Base-by-base conservation (phyloP, 1,139 yeast species). In the Suhomyces coccinellae region DNA sequence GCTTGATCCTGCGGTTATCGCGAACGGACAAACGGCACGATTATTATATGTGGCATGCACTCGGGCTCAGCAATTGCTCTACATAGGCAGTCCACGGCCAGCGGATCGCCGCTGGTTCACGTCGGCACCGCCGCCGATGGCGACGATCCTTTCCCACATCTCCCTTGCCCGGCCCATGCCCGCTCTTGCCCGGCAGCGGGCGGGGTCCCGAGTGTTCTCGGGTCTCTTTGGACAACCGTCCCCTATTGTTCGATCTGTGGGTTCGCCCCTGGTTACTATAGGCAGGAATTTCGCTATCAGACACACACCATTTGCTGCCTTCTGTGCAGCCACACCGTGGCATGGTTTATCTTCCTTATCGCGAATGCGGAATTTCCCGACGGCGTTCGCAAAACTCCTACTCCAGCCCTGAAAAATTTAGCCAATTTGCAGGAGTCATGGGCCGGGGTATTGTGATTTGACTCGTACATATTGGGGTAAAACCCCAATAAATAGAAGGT, bases 21-120 rank as follows among this genome's bases (percentile, higher is more conserved):
- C 45, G 30, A 34, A 40, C 27, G 36, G 36, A 10, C 28, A 50
- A 29, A 47, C 53, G 16, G 65, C 66, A 11, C 66, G 82, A 38
- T 59, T 80, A 10, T 63, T 78, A 14, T 85, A 83, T 56, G 90
- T 85, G 2, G 91, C 83, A 0, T 63, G 77, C 58, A 84, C 91
- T 0, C 69, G 91, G 49, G 85, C 90, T 0, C 72, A 75, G 44
- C 67, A 72, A 34, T 54, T 84, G 33, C 57, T 84, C 2, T 84
- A 83, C 27, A 40, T 44, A 10, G 51, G 52, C 17, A 35, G 30
- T 36, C 33, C 29, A 8, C 29, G n/a, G n/a, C n/a, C 26, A 8
- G 13, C 27, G 24, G 15, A 29, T 8, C 20, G 20, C 27, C 12
- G n/a, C 1, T 16, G 29, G 4, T 36, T 36, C 16, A 36, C 39